These are phyloP conservation scores for Solanum commersonii DNA, from an alignment of 257 asterid genomes.

Conservation along the genomic window DNA sequence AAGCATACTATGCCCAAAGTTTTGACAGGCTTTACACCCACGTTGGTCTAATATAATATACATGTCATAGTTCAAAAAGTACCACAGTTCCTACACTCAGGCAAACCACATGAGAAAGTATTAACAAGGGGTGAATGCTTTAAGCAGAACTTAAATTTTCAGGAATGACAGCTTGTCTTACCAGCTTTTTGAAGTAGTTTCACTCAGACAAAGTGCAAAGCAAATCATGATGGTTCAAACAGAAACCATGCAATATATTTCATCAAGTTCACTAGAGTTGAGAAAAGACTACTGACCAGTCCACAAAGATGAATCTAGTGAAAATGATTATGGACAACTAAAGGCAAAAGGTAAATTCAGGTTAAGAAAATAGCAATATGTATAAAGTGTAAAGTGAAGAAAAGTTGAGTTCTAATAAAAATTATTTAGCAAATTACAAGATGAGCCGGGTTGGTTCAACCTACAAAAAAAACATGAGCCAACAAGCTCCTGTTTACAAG, in stretches of 20 bases:
- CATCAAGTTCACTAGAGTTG: background rate
- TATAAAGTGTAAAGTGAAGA: background rate
- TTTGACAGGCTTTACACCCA: background rate
- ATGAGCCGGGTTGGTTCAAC: background rate
- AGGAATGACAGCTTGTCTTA: background rate
- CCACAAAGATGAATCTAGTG: background rate
- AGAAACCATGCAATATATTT: background rate
- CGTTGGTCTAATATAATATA: background rate
- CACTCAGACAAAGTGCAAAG: background rate
- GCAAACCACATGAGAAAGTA: background rate
- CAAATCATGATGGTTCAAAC: background rate
- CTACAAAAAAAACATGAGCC: background rate
- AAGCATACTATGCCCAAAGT: background rate
- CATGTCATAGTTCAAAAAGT: background rate
- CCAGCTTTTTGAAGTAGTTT: background rate
- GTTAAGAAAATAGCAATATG: background rate
- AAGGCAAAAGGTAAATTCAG: background rate
- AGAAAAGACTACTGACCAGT: background rate
- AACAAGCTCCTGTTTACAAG: background rate
- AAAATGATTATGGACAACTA: background rate
- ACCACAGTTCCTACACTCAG: background rate
- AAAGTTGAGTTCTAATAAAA: background rate
- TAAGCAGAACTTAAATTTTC: background rate
- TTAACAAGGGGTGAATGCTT: background rate
- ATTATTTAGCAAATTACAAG: background rate